phyloP scores from a whole-genome alignment of 345 rosid genomes.

The Psidium friedrichsthalianum region DNA sequence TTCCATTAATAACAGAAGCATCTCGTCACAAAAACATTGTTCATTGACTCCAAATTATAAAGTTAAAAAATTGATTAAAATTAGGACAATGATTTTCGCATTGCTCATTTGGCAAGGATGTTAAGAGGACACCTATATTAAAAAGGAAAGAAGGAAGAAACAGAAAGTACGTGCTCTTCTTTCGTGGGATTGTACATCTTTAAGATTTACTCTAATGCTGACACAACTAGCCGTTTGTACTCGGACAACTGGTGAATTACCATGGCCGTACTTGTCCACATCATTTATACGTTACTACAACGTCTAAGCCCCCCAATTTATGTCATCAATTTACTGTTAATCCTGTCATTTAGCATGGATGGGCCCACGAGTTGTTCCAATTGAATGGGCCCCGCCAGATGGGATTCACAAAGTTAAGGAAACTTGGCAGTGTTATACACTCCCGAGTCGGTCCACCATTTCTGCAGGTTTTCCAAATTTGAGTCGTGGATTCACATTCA shows the following conservation, averaged over 20 bases:
- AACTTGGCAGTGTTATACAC: no score
- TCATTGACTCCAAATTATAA: not conserved
- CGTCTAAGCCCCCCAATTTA: not conserved
- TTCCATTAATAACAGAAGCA: not conserved
- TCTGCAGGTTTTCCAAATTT: not conserved
- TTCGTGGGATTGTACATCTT: not conserved
- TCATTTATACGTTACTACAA: not conserved
- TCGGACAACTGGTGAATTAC: not conserved
- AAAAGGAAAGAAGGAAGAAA: not conserved
- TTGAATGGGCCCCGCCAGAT: not conserved
- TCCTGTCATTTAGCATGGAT: not conserved
- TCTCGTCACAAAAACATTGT: not conserved
- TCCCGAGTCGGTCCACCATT: not conserved
- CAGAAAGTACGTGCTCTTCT: not conserved
- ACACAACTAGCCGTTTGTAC: not conserved
- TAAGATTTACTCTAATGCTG: not conserved
- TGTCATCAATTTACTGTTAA: not conserved
- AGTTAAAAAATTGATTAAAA: not conserved
- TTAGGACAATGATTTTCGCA: not conserved
- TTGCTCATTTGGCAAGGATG: not conserved
- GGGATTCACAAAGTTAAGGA: not conserved
- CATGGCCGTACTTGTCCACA: not conserved
- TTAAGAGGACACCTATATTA: not conserved
- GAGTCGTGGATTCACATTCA: not conserved
- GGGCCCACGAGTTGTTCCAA: not conserved